A percentile compares a stretch with the other conserved stretches of the same genome.
phyloP scores from a whole-genome alignment of 2,329 filamentous ascomycete genomes.

The Xylaria digitata region DNA sequence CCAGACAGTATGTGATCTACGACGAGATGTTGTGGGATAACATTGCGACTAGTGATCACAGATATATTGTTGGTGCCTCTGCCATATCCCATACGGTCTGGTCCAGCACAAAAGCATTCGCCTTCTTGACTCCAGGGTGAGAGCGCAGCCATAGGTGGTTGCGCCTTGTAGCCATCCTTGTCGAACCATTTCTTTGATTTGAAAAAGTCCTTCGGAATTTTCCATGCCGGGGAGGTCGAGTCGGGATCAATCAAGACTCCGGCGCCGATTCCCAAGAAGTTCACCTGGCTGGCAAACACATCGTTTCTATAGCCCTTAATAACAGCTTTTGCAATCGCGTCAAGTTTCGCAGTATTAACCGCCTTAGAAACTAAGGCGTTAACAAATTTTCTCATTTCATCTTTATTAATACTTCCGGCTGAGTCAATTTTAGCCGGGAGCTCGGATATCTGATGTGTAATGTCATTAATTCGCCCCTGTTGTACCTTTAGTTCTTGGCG shows the following conservation, averaged over 20 bases:
- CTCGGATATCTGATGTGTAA: conserved; percentile 48
- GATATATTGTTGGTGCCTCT: conserved; percentile 71
- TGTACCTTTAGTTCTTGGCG: conserved; percentile 36
- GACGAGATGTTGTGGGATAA: conserved; percentile 76
- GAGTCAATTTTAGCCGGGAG: conserved; percentile 42
- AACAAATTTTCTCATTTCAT: conserved; percentile 57
- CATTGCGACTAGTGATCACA: conserved; percentile 66
- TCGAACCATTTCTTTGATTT: conserved; percentile 46
- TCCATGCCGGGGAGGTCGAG: conserved; percentile 70
- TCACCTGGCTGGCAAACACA: conserved; percentile 68
- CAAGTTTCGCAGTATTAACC: conserved; percentile 59
- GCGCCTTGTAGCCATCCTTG: conserved; percentile 42
- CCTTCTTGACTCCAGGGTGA: conserved; percentile 79
- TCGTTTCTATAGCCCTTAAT: conserved; percentile 59
- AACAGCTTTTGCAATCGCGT: conserved; percentile 59
- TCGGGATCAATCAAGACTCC: conserved; percentile 73
- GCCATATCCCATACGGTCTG: conserved; percentile 56
- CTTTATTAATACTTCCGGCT: conserved; percentile 51
- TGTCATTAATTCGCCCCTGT: conserved; percentile 37
- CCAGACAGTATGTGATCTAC: conserved; percentile 76
- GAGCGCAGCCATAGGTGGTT: conserved; percentile 68
- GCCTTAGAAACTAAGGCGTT: conserved; percentile 57
- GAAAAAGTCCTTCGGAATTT: conserved; percentile 46
- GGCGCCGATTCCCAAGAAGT: conserved; percentile 75
- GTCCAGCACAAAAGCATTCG: conserved; percentile 86